Base-by-base conservation (phyloP, 257 asterid genomes). In the Capsicum rhomboideum region DNA sequence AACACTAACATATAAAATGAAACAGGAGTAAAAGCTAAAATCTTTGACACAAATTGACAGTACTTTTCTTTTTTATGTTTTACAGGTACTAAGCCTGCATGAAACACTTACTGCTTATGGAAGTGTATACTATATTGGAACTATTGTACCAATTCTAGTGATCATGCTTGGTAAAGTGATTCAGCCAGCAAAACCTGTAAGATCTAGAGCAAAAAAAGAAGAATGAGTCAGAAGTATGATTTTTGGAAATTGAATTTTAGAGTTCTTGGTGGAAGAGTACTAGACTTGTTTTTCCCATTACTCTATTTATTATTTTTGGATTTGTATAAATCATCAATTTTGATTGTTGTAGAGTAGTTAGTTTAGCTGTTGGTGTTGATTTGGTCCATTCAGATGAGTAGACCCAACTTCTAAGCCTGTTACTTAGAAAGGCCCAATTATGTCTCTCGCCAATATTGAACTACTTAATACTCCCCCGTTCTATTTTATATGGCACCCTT, bases 41-140 rank as follows among this genome's bases (percentile, higher is more conserved):
- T 34, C 77, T 17, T 67, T 1, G 26, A 17, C 46, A 34, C 28
- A 67, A 67, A 34, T 17, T 67, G 10, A 67, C 26, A 17, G 1
- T 0, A 7, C 21, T 23, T 61, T 31, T 80, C 67, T 18, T 23
- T 26, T 17, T 64, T 9, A 26, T 37, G 63, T 77, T 21, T 55
- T 66, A 49, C 90, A 95, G 99, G 98, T 94, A 21, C 83, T 95
- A 83, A 95, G 97, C 88, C 89, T 95, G 82, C 94, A 86, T 18
- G 99, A 95, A 88, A 94, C 99, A 0, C 40, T 94, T 75, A 87
- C 89, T 78, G 91, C 97, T 53, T 94, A 92, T 37, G 92, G 94
- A 79, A 95, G 99, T 7, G 98, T 95, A 18, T 91, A 91, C 90
- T 95, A 93, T 85, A 81, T 95, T 28, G 99, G 99, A 69, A 95